Conservation (phyloP, 805 yeast genomes). For the Zygotorulaspora sp. region DNA sequence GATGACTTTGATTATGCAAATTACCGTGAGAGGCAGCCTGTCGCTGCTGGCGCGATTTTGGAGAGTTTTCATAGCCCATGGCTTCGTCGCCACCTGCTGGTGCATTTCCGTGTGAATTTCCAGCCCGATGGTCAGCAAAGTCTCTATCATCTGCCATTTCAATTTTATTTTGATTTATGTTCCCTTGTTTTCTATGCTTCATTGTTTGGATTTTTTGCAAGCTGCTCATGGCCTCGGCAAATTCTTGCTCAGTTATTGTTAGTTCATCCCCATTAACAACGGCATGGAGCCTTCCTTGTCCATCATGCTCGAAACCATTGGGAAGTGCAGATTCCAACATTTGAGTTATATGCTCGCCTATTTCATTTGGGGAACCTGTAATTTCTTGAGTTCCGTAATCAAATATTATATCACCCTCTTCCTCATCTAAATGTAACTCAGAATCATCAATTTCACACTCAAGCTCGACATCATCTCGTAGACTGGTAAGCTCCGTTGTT, state of each 20-base stretch:
- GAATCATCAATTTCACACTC: slow-evolving; percentile 23
- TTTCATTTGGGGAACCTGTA: slow-evolving; percentile 25
- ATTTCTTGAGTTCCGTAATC: slow-evolving; percentile 30
- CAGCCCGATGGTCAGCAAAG: neutral
- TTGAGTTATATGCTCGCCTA: slow-evolving; percentile 28
- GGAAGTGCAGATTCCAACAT: slow-evolving; percentile 32
- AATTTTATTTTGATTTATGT: neutral
- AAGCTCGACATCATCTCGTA: slow-evolving; percentile 1
- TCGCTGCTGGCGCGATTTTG: neutral
- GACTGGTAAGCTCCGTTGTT: slow-evolving; percentile 1
- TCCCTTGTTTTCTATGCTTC: slow-evolving; percentile 9
- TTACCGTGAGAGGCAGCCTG: neutral
- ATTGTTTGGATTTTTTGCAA: slow-evolving; percentile 12
- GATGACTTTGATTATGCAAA: neutral
- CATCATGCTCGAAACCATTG: slow-evolving; percentile 26
- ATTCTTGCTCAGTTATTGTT: slow-evolving; percentile 23
- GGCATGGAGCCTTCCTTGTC: slow-evolving; percentile 26
- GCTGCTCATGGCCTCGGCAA: slow-evolving; percentile 13
- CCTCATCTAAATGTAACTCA: slow-evolving; percentile 25
- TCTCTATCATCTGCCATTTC: slow-evolving; percentile 2
- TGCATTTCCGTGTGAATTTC: neutral
- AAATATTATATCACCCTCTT: slow-evolving; percentile 31
- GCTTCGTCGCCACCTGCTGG: neutral
- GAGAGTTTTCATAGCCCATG: neutral
- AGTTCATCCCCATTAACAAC: slow-evolving; percentile 26